Conservation (phyloP, 768 basidiomycete species). For the Erythrobasidium yunnanense region DNA sequence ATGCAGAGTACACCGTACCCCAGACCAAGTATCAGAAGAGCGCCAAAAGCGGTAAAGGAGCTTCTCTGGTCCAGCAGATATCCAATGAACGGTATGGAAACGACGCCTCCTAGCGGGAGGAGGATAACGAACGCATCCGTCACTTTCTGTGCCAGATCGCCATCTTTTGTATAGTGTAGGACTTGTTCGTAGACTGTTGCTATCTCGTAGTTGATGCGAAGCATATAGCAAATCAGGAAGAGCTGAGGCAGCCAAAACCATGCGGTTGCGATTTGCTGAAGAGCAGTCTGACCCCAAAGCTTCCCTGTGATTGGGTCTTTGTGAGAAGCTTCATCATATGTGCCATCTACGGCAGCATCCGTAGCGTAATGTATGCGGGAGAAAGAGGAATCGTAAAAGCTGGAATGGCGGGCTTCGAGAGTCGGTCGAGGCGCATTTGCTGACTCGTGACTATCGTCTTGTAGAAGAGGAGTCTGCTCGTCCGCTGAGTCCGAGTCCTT, state of each 20-base stretch:
- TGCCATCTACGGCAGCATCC: slow-evolving; percentile 28
- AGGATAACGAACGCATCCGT: slow-evolving; percentile 42
- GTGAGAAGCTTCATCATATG: slow-evolving; percentile 27
- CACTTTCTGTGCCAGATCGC: slow-evolving; percentile 37
- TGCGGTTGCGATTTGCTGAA: slow-evolving; percentile 38
- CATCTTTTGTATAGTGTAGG: slow-evolving; percentile 39
- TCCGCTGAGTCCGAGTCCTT: slow-evolving; percentile 11
- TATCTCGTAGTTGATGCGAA: slow-evolving; percentile 44
- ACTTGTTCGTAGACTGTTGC: slow-evolving; percentile 41
- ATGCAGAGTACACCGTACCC: slow-evolving; percentile 40
- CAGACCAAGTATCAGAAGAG: slow-evolving; percentile 39
- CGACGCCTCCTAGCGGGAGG: slow-evolving; percentile 42
- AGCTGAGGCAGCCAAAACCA: slow-evolving; percentile 41
- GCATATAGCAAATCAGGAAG: slow-evolving; percentile 42
- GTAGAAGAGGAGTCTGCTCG: slow-evolving; percentile 17
- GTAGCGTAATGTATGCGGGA: slow-evolving; percentile 3
- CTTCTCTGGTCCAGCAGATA: slow-evolving; percentile 37
- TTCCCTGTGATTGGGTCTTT: slow-evolving; percentile 38
- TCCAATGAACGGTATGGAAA: slow-evolving; percentile 40
- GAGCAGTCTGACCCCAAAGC: slow-evolving; percentile 38
- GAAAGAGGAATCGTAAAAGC: slow-evolving; percentile 14
- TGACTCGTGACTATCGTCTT: background rate
- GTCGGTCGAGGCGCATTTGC: background rate
- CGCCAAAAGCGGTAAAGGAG: slow-evolving; percentile 33
- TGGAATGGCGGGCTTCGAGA: background rate